phyloP scores from a whole-genome alignment of 352 stramenopile genomes.

The Globisporangium orthogonon region DNA sequence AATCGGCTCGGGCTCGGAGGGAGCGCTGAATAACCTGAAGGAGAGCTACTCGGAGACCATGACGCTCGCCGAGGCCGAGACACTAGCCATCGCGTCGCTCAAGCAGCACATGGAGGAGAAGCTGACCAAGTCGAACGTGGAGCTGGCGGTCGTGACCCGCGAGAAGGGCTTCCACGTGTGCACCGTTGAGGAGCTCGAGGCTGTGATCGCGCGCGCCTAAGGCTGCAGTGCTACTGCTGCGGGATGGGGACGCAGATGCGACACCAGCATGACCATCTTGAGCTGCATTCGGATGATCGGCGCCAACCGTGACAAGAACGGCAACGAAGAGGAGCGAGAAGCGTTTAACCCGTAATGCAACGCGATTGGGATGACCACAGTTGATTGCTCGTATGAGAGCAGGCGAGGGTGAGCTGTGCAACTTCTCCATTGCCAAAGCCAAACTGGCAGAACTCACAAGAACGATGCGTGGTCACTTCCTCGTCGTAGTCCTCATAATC shows the following conservation, averaged over 20 bases:
- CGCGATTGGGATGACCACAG: too few species aligned
- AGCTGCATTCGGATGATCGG: too few species aligned
- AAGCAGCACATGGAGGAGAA: constrained; percentile 99
- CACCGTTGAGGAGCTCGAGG: constrained; percentile 89
- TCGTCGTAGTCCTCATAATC: background rate
- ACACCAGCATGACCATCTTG: background rate
- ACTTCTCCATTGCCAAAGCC: background rate
- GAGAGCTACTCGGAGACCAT: constrained; percentile 96
- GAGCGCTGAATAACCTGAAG: constrained; percentile 96
- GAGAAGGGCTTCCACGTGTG: constrained; percentile 96
- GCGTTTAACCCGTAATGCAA: too few species aligned
- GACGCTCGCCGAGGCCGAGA: constrained; percentile 95
- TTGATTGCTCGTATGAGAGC: too few species aligned
- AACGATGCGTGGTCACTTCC: background rate
- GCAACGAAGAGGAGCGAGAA: too few species aligned
- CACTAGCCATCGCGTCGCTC: constrained; percentile 93
- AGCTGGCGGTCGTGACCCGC: constrained; percentile 94
- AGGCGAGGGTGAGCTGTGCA: background rate
- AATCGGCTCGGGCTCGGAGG: constrained; percentile 97
- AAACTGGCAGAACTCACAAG: background rate
- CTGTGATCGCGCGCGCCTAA: constrained; percentile 85
- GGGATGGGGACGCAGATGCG: background rate
- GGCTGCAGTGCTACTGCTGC: background rate
- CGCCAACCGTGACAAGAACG: too few species aligned
- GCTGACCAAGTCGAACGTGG: constrained; percentile 97